Evolutionary conservation across 1,139 yeast species (phyloP).

Genomic region (Kodamaea ohmeri): DNA sequence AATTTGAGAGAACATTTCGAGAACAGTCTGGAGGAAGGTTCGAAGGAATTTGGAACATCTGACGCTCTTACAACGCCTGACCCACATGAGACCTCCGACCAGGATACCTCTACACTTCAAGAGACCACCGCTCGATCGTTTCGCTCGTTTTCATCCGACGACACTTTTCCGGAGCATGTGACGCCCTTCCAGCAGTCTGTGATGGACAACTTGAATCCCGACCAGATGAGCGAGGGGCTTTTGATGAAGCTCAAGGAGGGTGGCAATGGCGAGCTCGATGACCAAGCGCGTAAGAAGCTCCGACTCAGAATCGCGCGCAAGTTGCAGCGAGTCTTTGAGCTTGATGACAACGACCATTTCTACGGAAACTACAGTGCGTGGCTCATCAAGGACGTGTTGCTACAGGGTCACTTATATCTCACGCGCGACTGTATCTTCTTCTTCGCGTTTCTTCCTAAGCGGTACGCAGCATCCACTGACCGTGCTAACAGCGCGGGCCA

Average conservation of each 20-base stretch:
- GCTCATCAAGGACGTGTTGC: conserved; percentile 75
- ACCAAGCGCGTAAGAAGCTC: conserved; percentile 17
- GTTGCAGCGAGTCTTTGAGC: conserved; percentile 35
- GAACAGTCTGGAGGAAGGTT: too few relatives aligned
- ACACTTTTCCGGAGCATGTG: conserved; percentile 4
- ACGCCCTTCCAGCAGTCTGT: conserved; percentile 38
- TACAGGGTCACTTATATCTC: conserved; percentile 82
- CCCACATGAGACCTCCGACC: background rate
- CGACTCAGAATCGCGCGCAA: conserved; percentile 36
- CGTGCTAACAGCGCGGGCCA: conserved; percentile 1
- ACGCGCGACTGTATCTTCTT: conserved; percentile 66
- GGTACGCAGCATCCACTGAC: conserved; percentile 15
- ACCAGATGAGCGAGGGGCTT: conserved; percentile 21
- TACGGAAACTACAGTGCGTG: conserved; percentile 67
- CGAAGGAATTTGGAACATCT: too few relatives aligned
- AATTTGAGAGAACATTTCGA: too few relatives aligned
- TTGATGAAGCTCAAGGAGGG: conserved; percentile 17
- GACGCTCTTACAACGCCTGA: too few relatives aligned
- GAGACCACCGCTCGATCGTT: too few relatives aligned
- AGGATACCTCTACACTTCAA: background rate
- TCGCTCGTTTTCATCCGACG: background rate
- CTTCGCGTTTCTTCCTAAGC: conserved; percentile 76
- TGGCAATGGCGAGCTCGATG: background rate
- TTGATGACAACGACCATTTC: conserved; percentile 51
- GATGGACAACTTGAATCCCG: conserved; percentile 32